A percentile compares a stretch with the other conserved stretches of the same genome.
Evolutionary conservation across 139 green algal genomes (phyloP).

Genomic region (Prasinococcaceae sp.): DNA sequence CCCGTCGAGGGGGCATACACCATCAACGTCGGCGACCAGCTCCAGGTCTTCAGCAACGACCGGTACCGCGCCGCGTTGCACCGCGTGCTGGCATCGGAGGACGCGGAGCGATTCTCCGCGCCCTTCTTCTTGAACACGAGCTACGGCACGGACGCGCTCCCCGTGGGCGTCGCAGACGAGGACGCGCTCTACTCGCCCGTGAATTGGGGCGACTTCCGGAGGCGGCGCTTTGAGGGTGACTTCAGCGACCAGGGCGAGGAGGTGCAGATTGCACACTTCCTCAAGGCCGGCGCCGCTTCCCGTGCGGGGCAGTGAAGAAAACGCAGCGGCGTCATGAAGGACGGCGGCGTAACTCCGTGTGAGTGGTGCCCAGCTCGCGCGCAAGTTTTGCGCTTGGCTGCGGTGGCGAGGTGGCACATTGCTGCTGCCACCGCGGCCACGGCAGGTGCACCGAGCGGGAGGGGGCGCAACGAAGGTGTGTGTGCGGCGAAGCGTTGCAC

Average conservation of each 20-base stretch:
- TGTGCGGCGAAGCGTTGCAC: too few species aligned
- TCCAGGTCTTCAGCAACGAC: constrained; percentile 23
- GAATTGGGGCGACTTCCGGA: constrained; percentile 28
- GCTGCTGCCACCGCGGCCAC: too few species aligned
- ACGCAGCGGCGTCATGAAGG: too few species aligned
- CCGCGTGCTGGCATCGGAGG: constrained; percentile 25
- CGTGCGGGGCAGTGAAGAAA: too few species aligned
- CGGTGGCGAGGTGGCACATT: too few species aligned
- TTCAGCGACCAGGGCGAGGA: constrained; percentile 33
- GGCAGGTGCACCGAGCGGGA: too few species aligned
- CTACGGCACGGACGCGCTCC: constrained; percentile 12
- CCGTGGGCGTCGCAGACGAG: constrained; percentile 6
- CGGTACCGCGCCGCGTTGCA: constrained; percentile 25
- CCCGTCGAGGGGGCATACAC: constrained; percentile 13
- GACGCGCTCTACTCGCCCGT: constrained; percentile 28
- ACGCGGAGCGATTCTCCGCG: constrained; percentile 15
- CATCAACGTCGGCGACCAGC: constrained; percentile 33
- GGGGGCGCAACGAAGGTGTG: too few species aligned
- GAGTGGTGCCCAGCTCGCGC: too few species aligned
- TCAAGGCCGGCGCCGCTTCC: too few species aligned
- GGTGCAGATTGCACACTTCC: constrained; percentile 40
- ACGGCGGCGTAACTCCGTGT: too few species aligned
- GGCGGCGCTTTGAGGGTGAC: constrained; percentile 23
- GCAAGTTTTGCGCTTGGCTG: too few species aligned
- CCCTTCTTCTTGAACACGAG: constrained; percentile 39